Conservation (phyloP, 345 rosid species). For the Mangifera indica region DNA sequence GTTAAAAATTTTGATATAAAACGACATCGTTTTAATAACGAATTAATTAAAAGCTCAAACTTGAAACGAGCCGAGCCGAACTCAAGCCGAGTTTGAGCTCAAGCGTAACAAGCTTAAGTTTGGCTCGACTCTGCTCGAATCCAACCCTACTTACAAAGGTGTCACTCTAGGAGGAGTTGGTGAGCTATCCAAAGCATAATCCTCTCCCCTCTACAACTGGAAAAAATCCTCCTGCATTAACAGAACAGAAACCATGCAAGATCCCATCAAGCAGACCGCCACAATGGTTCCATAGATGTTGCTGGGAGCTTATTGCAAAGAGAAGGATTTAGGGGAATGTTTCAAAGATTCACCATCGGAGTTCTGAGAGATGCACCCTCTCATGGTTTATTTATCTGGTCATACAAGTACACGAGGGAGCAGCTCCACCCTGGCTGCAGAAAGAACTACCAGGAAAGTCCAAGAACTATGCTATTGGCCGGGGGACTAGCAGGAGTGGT, state of each 20-base stretch:
- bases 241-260: slow-evolving; percentile 31
- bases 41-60: no score
- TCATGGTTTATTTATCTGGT: slow-evolving; percentile 87
- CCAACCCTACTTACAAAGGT: slow-evolving; percentile 83
- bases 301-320: slow-evolving; percentile 54
- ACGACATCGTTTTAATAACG: no score
- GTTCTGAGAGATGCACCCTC: slow-evolving; percentile 83
- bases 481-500: slow-evolving; percentile 93
- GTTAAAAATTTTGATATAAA: no score
- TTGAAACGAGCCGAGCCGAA: no score
- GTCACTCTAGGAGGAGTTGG: slow-evolving; percentile 86
- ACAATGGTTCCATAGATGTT: slow-evolving; percentile 51
- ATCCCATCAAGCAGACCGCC: slow-evolving; percentile 14
- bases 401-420: slow-evolving; percentile 78
- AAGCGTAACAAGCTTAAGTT: no score
- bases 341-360: slow-evolving; percentile 68
- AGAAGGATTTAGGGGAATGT: slow-evolving; percentile 66
- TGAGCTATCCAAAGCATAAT: slow-evolving; percentile 78
- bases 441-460: slow-evolving; percentile 59
- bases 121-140: no score
- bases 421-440: slow-evolving; percentile 88
- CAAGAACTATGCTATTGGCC: slow-evolving; percentile 71
- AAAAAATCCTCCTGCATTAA: slow-evolving; percentile 85
- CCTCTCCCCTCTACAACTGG: slow-evolving; percentile 71
- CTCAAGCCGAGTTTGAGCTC: no score